Evolutionary conservation across 257 asterid species (phyloP).

Genomic region (Fraxinus cuspidata): DNA sequence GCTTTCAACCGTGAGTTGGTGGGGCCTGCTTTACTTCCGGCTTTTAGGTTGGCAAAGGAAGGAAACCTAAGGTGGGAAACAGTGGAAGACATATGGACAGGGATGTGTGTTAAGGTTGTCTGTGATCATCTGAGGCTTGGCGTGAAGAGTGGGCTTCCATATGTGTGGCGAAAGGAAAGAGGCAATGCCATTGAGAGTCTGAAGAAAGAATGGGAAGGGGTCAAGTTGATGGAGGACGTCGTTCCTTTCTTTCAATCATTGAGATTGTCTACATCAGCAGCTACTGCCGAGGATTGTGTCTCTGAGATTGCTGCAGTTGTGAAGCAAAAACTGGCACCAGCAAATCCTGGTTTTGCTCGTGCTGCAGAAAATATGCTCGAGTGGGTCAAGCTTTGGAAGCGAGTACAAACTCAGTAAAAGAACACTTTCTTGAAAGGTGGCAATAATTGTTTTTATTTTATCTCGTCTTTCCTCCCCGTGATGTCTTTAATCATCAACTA

Average conservation of each 20-base stretch:
- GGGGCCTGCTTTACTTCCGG: conserved; percentile 83
- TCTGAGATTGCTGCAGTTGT: conserved; percentile 74
- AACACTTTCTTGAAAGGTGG: conserved; percentile 13
- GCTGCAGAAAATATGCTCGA: conserved; percentile 80
- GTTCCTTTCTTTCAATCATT: conserved; percentile 85
- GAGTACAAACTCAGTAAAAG: conserved; percentile 36
- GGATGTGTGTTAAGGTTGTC: conserved; percentile 85
- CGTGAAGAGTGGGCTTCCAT: conserved; percentile 87
- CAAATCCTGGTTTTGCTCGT: conserved; percentile 55
- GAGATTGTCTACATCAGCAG: conserved; percentile 52
- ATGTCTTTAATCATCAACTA: conserved; percentile 1
- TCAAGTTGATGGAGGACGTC: conserved; percentile 85
- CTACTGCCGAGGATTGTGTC: conserved; percentile 75
- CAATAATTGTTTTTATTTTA: neutral
- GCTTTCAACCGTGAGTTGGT: conserved; percentile 67
- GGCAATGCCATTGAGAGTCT: conserved; percentile 75
- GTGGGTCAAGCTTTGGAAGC: conserved; percentile 84
- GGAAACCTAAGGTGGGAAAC: conserved; percentile 95
- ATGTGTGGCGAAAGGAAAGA: conserved; percentile 86
- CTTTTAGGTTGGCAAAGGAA: conserved; percentile 73
- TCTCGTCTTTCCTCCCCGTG: neutral
- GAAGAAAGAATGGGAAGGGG: conserved; percentile 99
- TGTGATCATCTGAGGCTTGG: conserved; percentile 82
- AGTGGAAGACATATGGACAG: conserved; percentile 83
- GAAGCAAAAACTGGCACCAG: conserved; percentile 55